A percentile compares a stretch with the other conserved stretches of the same genome.
Evolutionary conservation across 75 land plant genomes (phyloP).

Genomic region (Pinus albicaulis): DNA sequence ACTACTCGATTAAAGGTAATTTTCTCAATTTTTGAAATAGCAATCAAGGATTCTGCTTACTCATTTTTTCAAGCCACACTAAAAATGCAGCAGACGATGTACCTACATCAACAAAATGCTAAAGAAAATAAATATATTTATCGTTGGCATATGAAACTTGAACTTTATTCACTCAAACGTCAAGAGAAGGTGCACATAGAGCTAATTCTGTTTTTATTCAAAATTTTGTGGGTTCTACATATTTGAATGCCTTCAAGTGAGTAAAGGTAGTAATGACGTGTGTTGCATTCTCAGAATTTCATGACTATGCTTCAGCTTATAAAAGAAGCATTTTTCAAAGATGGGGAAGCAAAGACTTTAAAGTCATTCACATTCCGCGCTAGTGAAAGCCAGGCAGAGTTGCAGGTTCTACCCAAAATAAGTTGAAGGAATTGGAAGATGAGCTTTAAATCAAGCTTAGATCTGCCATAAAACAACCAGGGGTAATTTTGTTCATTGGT

Average conservation of each 20-base stretch:
- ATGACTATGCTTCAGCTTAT: constrained; percentile 61
- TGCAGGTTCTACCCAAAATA: constrained; percentile 73
- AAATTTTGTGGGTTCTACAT: not conserved
- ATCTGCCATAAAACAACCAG: constrained; percentile 67
- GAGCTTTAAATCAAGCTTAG: constrained; percentile 75
- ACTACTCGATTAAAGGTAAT: too few relatives aligned
- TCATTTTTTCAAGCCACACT: too few relatives aligned
- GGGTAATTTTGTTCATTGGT: constrained; percentile 39
- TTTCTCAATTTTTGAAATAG: too few relatives aligned
- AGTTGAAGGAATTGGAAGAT: constrained; percentile 79
- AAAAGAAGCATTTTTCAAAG: constrained; percentile 87
- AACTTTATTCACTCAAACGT: constrained; percentile 80
- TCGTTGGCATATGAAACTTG: constrained; percentile 83
- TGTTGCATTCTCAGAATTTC: constrained; percentile 53
- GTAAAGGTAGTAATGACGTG: not conserved
- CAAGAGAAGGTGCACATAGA: constrained; percentile 68
- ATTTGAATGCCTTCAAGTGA: constrained; percentile 1
- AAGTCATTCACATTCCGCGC: constrained; percentile 76
- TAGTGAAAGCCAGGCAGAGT: constrained; percentile 76
- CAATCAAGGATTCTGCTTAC: too few relatives aligned
- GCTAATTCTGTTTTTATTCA: not conserved
- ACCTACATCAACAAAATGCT: too few relatives aligned
- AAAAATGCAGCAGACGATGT: too few relatives aligned
- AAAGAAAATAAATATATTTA: too few relatives aligned
- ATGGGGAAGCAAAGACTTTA: constrained; percentile 83